Conservation (phyloP, 2,329 filamentous ascomycete species). For the Trichoderma atrobrunneum region DNA sequence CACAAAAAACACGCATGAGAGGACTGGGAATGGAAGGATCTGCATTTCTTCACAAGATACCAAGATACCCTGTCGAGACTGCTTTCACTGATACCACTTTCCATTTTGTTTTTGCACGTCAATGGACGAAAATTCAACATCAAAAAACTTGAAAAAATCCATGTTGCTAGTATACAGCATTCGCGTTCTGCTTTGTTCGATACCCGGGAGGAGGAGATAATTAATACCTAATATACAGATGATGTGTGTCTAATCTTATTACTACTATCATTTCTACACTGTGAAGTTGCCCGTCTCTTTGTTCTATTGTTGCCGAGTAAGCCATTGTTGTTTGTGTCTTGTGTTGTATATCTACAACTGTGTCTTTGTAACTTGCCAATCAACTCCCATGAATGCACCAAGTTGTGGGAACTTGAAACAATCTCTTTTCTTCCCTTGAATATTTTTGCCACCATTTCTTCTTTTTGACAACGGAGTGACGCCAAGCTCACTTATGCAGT, state of each 20-base stretch:
- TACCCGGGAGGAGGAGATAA: conserved; percentile 40
- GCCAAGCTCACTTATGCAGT: background rate
- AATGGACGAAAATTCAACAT: conserved; percentile 20
- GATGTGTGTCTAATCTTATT: conserved; percentile 33
- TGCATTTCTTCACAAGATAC: conserved; percentile 53
- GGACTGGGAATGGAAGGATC: conserved; percentile 49
- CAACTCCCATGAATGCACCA: background rate
- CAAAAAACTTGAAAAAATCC: conserved; percentile 24
- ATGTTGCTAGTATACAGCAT: conserved; percentile 29
- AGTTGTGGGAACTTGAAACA: background rate
- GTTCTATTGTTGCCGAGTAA: background rate
- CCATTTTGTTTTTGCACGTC: conserved; percentile 31
- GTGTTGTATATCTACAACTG: background rate
- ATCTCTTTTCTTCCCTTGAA: background rate
- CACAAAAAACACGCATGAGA: conserved; percentile 36
- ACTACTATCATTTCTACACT: background rate
- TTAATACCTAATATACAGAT: conserved; percentile 45
- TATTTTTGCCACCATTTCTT: background rate
- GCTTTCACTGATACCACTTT: conserved; percentile 46
- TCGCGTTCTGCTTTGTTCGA: conserved; percentile 38
- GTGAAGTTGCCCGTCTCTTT: background rate
- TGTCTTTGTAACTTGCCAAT: background rate
- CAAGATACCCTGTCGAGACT: conserved; percentile 56
- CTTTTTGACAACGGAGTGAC: background rate
- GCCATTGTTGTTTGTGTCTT: background rate